Evolutionary conservation across 129 eudicot genomes (phyloP).

Genomic region (Saussurea involucrata): DNA sequence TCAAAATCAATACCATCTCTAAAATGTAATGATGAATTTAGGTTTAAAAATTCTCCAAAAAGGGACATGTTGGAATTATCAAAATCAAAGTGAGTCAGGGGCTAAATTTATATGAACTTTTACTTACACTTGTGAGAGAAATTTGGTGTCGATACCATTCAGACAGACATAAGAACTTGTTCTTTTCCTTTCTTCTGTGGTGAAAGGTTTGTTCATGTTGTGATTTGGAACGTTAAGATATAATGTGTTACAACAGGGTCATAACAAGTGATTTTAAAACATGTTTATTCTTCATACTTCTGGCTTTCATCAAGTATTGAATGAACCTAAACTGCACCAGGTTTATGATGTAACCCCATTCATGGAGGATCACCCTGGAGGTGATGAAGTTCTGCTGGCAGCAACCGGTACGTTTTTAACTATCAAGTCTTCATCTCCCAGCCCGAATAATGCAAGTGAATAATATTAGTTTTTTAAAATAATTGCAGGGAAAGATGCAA

Average conservation of each 20-base stretch:
- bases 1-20: not conserved
- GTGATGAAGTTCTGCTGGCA: slow-evolving; percentile 87
- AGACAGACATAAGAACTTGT: not conserved
- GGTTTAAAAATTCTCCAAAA: not conserved
- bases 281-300: not conserved
- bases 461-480: not conserved
- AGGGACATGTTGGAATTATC: not conserved
- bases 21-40: not conserved
- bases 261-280: too few relatives aligned
- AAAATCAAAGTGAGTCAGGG: not conserved
- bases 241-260: not conserved
- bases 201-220: not conserved
- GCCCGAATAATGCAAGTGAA: not conserved
- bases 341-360: slow-evolving; percentile 91
- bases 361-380: slow-evolving; percentile 98
- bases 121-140: not conserved
- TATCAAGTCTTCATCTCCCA: not conserved
- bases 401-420: slow-evolving; percentile 64
- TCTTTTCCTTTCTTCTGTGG: not conserved
- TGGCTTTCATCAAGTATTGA: not conserved
- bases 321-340: slow-evolving; percentile 29
- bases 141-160: not conserved
- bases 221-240: not conserved
- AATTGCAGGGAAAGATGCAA: slow-evolving; percentile 88
- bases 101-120: not conserved